phyloP scores from a whole-genome alignment of 306 rosid species.

The Trichosanthes truncata region DNA sequence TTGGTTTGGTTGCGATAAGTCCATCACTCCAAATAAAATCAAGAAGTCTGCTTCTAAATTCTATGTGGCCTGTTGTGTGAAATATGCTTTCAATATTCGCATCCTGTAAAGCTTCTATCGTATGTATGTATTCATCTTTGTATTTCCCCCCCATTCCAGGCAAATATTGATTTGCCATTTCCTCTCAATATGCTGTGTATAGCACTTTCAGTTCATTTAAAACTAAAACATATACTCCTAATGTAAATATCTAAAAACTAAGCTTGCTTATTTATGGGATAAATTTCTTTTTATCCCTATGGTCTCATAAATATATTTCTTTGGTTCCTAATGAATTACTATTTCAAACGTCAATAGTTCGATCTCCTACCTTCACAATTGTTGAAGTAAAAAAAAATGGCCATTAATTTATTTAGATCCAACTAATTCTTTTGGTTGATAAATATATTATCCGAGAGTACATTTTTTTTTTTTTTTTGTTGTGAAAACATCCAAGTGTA shows the following conservation, averaged over 20 bases:
- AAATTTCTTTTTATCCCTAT: not conserved
- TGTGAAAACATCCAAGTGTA: not conserved
- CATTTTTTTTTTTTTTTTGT: too few species aligned
- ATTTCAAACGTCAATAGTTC: too few species aligned
- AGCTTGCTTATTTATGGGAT: not conserved
- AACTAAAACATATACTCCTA: not conserved
- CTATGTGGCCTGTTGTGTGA: constrained; percentile 18
- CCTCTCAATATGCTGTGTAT: not conserved
- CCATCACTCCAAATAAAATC: constrained; percentile 63
- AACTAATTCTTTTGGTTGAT: not conserved
- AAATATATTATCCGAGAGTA: not conserved
- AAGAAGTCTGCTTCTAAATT: constrained; percentile 16
- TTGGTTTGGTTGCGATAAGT: constrained; percentile 37
- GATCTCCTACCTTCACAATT: too few species aligned
- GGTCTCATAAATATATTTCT: not conserved
- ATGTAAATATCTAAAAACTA: not conserved
- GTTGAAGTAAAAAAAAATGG: too few species aligned
- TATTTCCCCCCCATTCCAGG: not conserved
- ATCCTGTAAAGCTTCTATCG: constrained; percentile 3
- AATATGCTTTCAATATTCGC: not conserved
- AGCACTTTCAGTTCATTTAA: not conserved
- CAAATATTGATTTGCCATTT: not conserved
- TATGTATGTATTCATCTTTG: not conserved
- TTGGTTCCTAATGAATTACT: too few species aligned
- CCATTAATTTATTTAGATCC: too few species aligned